Percentiles rank a stretch among this genome's conserved stretches.
These are phyloP conservation scores for Micractinium conductrix DNA, from an alignment of 139 green algal genomes.

Conservation along the genomic window DNA sequence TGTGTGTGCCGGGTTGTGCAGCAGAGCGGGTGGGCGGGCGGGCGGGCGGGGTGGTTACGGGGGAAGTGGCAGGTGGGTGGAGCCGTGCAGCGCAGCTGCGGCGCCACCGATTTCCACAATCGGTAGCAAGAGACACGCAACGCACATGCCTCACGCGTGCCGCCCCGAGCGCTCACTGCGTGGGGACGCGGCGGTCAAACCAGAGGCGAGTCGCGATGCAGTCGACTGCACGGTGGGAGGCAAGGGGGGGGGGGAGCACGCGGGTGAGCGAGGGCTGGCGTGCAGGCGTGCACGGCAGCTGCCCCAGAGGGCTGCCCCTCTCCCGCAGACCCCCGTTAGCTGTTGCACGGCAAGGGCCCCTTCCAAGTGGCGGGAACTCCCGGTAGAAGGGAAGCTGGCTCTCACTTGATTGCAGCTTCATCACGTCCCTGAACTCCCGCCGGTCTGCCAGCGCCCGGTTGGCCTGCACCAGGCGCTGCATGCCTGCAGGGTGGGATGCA, in stretches of 20 bases:
- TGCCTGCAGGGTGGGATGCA: slow-evolving; percentile 50
- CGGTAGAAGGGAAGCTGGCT: too few relatives aligned
- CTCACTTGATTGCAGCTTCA: slow-evolving; percentile 70
- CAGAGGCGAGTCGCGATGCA: slow-evolving; percentile 79
- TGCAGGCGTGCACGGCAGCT: too few relatives aligned
- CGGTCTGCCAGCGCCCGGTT: slow-evolving; percentile 58
- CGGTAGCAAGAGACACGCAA: too few relatives aligned
- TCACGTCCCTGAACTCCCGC: slow-evolving; percentile 70
- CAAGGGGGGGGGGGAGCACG: not conserved
- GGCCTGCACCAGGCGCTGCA: slow-evolving; percentile 84
- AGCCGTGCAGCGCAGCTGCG: not conserved
- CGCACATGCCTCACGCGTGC: too few relatives aligned
- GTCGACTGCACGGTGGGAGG: slow-evolving; percentile 62
- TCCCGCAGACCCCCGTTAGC: too few relatives aligned
- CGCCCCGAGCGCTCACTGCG: slow-evolving; percentile 2
- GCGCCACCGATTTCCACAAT: too few relatives aligned
- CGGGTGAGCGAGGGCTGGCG: not conserved
- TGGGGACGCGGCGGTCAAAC: slow-evolving; percentile 69
- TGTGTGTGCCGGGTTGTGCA: too few relatives aligned
- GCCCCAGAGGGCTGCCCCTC: too few relatives aligned
- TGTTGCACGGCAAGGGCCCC: too few relatives aligned
- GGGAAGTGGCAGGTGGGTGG: not conserved
- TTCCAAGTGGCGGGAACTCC: too few relatives aligned
- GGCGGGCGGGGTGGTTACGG: not conserved
- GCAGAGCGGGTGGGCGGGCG: not conserved